These are phyloP conservation scores for Prinsepia uniflora DNA, from an alignment of 306 rosid genomes.

Conservation along the genomic window DNA sequence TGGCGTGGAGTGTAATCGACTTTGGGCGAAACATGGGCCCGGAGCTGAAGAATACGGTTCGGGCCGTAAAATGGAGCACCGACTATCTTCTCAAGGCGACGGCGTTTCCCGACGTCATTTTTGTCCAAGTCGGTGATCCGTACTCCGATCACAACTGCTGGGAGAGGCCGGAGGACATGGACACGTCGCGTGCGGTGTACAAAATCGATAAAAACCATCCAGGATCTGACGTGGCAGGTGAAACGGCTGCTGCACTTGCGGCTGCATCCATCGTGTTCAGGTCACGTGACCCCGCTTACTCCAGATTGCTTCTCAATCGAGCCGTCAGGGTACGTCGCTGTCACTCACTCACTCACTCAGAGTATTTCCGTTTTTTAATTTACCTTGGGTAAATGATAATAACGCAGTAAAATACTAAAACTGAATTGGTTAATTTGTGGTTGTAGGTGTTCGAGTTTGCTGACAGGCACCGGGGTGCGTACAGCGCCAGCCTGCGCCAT, in stretches of 20 bases:
- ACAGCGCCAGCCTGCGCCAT: constrained; percentile 65
- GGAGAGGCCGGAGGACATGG: constrained; percentile 99
- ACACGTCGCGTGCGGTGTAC: constrained; percentile 73
- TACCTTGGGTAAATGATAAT: background rate
- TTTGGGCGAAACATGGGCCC: constrained; percentile 80
- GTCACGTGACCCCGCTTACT: constrained; percentile 89
- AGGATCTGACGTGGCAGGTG: constrained; percentile 97
- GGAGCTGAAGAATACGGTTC: constrained; percentile 61
- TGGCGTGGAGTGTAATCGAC: constrained; percentile 88
- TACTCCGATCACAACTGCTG: constrained; percentile 90
- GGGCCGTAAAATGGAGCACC: constrained; percentile 76
- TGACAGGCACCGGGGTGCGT: constrained; percentile 90
- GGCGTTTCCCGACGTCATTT: constrained; percentile 64
- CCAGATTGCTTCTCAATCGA: constrained; percentile 70
- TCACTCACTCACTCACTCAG: constrained; percentile 26
- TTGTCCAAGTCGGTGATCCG: constrained; percentile 85
- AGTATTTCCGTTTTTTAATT: background rate
- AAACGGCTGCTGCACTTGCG: constrained; percentile 95
- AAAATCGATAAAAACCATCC: constrained; percentile 73
- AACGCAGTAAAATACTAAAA: background rate
- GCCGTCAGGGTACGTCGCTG: constrained; percentile 84
- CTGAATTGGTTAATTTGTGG: constrained; percentile 37
- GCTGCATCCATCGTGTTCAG: constrained; percentile 98
- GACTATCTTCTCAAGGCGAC: constrained; percentile 81
- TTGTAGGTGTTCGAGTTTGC: constrained; percentile 90